A percentile compares a stretch with the other conserved stretches of the same genome.
Evolutionary conservation across 2,329 filamentous ascomycete species (phyloP).

Genomic region (Talaromyces sp.): DNA sequence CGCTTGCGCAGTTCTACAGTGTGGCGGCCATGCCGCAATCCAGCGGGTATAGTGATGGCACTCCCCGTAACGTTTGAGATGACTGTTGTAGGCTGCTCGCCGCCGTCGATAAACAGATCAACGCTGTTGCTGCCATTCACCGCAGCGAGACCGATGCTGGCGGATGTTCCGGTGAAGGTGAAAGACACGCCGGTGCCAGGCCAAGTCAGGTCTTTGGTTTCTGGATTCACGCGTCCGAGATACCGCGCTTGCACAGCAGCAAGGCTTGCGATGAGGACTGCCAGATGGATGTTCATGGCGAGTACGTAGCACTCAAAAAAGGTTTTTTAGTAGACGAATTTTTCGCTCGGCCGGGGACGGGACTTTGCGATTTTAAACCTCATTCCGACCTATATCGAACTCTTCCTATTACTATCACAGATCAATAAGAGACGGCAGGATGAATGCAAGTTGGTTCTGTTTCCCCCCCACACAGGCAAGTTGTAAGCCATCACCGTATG

Average conservation of each 20-base stretch:
- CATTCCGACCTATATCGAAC: too few relatives aligned
- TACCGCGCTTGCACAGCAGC: not conserved
- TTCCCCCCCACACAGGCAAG: too few relatives aligned
- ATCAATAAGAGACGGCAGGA: too few relatives aligned
- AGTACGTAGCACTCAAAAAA: too few relatives aligned
- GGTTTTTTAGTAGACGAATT: not conserved
- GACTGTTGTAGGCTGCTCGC: not conserved
- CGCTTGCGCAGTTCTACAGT: slow-evolving; percentile 5
- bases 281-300: not conserved
- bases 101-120: slow-evolving; percentile 1
- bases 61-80: slow-evolving; percentile 2
- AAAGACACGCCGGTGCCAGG: slow-evolving; percentile 4
- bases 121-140: slow-evolving; percentile 6
- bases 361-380: too few relatives aligned
- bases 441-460: too few relatives aligned
- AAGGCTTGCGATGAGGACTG: not conserved
- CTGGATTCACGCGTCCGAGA: slow-evolving; percentile 5
- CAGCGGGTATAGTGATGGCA: not conserved
- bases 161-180: not conserved
- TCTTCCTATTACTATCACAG: too few relatives aligned
- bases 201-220: slow-evolving; percentile 5
- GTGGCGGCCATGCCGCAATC: not conserved
- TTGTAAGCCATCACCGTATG: too few relatives aligned
- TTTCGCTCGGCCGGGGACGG: too few relatives aligned
- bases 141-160: not conserved